Percentiles rank a stretch among this genome's conserved stretches.
These are phyloP conservation scores for Linnemannia elongata DNA, from an alignment of 192 early-diverging fungal genomes.

Conservation along the genomic window DNA sequence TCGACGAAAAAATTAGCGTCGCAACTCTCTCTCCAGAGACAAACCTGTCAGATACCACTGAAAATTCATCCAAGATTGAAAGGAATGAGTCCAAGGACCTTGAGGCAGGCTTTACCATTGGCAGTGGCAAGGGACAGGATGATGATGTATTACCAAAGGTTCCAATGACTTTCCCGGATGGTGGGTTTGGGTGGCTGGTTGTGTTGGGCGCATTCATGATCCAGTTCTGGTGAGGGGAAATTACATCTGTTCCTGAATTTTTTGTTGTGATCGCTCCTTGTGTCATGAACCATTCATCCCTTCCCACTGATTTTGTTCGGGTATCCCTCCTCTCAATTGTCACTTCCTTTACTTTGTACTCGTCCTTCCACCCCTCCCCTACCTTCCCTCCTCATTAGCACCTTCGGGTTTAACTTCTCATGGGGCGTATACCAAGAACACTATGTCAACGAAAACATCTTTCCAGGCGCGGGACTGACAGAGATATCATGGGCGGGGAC, in stretches of 20 bases:
- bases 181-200: slow-evolving; percentile 59
- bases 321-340: not conserved
- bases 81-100: not conserved
- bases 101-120: not conserved
- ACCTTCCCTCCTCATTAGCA: not conserved
- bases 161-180: slow-evolving; percentile 28
- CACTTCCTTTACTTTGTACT: not conserved
- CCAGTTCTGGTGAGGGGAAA: slow-evolving; percentile 45
- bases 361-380: not conserved
- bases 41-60: not conserved
- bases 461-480: slow-evolving; percentile 18
- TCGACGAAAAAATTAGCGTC: not conserved
- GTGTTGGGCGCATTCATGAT: slow-evolving; percentile 59
- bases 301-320: not conserved
- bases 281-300: not conserved
- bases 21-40: not conserved
- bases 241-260: not conserved
- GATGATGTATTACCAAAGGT: not conserved
- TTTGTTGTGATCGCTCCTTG: not conserved
- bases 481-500: slow-evolving; percentile 40
- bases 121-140: not conserved
- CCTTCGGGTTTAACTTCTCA: slow-evolving; percentile 44
- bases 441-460: slow-evolving; percentile 30
- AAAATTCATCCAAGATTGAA: not conserved
- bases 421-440: slow-evolving; percentile 49